Conservation (phyloP, 192 early-diverging fungal species). For the Funneliformis mosseae region DNA sequence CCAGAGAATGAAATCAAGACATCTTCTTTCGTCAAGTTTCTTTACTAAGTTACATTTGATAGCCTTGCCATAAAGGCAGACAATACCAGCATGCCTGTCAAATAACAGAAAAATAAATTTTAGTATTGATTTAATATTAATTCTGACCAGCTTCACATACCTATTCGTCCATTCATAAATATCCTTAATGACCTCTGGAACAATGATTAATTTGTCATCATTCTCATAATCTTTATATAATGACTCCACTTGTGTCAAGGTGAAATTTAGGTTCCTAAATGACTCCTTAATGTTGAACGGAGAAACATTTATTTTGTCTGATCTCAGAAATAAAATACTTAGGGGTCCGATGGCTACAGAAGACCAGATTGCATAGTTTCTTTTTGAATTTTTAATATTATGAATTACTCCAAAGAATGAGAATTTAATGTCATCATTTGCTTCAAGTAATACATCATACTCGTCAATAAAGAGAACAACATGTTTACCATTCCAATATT, state of each 20-base stretch:
- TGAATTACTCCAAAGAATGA: background rate
- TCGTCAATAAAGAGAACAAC: conserved; percentile 35
- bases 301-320: background rate
- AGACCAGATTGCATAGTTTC: background rate
- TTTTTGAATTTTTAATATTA: conserved; percentile 21
- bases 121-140: conserved; percentile 12
- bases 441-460: conserved; percentile 30
- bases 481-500: background rate
- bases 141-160: conserved; percentile 28
- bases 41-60: background rate
- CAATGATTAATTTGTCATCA: conserved; percentile 21
- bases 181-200: conserved; percentile 33
- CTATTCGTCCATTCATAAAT: conserved; percentile 37
- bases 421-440: background rate
- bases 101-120: conserved; percentile 22
- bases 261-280: conserved; percentile 26
- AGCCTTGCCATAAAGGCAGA: conserved; percentile 5
- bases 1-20: conserved; percentile 9
- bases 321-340: conserved; percentile 28
- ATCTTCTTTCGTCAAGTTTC: conserved; percentile 12
- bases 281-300: conserved; percentile 30
- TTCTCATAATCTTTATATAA: conserved; percentile 20
- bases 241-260: background rate
- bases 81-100: conserved; percentile 24
- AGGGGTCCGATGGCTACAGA: conserved; percentile 18